Evolutionary conservation across 768 basidiomycete genomes (phyloP), one percentile per base, ranked within the genome.

Genomic region (Postia placenta): DNA sequence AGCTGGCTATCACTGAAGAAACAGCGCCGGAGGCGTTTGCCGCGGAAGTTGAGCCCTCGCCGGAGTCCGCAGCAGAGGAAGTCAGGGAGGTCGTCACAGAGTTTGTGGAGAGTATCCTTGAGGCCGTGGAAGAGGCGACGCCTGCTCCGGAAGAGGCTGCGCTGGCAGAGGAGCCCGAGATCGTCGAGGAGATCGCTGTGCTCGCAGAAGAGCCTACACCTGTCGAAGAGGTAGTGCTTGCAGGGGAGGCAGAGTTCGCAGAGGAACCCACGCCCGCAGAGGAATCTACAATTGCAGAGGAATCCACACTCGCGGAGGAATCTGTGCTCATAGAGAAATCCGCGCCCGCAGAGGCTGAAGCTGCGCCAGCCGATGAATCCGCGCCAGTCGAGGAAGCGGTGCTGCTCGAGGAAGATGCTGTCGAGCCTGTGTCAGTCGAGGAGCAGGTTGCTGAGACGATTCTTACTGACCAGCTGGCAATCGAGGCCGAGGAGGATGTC

Each of bases 321-420:
- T 11, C 23, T 12, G 42, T 15, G 5, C 7, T 40, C 11, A 9
- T 11, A 7, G 38, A 40, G 19, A 19, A 40, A 20, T 7, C 38
- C 19, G 38, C 9, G 19, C 20, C 11, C 38, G 38, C 20, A 5
- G 46, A 52, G 20, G 51, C 45, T n/a, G 42, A 41, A 17, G 15
- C 26, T 11, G 45, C 47, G 42, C 4, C 41, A 1, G 26, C 35
- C 14, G 43, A 28, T 14, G 36, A 38, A 11, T 17, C 41, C 38
- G 33, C 9, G 33, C 33, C 33, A 9, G n/a, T n/a, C 9, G 33
- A 35, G 33, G 33, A 25, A 30, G 19, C 49, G 15, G 42, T 26
- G 1, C 25, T 19, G 14, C 35, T 24, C 15, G 51, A 52, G 28
- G 51, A 52, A 20, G 33, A 35, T 9, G 33, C 33, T n/a, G 33